These are phyloP conservation scores for Trametes cingulata DNA, from an alignment of 768 basidiomycete genomes.

Conservation along the genomic window DNA sequence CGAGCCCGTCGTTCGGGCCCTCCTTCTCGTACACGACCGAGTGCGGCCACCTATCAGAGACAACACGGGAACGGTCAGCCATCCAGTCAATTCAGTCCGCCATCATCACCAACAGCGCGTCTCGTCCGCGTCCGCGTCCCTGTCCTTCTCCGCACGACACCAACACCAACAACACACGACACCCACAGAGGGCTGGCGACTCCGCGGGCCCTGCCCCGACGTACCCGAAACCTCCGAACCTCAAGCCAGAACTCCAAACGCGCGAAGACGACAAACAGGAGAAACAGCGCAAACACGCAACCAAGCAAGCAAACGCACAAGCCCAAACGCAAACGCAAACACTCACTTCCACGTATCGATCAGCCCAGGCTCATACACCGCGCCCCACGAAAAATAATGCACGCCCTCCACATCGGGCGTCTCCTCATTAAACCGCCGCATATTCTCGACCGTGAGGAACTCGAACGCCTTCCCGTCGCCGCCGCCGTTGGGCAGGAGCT, in stretches of 20 bases:
- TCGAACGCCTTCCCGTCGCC: constrained; percentile 96
- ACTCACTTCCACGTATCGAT: constrained; percentile 85
- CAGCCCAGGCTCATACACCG: constrained; percentile 82
- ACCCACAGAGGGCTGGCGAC: background rate
- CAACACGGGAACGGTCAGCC: background rate
- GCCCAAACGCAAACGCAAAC: too few relatives aligned
- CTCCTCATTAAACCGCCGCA: constrained; percentile 86
- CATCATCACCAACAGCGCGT: too few relatives aligned
- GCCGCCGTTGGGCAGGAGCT: constrained; percentile 86
- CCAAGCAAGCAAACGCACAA: background rate
- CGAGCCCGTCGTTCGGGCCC: constrained; percentile 93
- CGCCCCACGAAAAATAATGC: constrained; percentile 95
- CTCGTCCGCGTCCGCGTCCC: too few relatives aligned
- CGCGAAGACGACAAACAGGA: too few relatives aligned
- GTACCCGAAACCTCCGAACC: too few relatives aligned
- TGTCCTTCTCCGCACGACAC: too few relatives aligned
- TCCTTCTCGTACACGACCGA: constrained; percentile 82
- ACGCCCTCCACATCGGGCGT: constrained; percentile 80
- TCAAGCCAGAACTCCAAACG: too few relatives aligned
- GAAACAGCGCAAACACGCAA: background rate
- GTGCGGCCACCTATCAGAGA: constrained; percentile 56
- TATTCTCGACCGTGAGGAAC: constrained; percentile 78
- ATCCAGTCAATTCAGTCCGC: too few relatives aligned
- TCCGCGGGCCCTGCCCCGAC: background rate
- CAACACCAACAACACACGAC: background rate